Evolutionary conservation across 129 eudicot genomes (phyloP).

Genomic region (Pseudognaphalium luteoalbum): DNA sequence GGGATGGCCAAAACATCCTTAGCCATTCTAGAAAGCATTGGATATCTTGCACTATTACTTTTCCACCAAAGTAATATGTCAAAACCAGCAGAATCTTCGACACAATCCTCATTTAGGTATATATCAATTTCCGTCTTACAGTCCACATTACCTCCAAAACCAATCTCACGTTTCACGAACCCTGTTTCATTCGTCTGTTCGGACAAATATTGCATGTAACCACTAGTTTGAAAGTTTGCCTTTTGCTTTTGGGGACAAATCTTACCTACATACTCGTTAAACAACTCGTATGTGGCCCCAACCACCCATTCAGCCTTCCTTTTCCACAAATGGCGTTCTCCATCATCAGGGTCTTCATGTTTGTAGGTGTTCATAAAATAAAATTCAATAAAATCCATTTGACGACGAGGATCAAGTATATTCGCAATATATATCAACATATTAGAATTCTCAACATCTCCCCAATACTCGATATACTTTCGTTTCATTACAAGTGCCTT

Average conservation of each 20-base stretch:
- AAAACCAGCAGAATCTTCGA: not conserved
- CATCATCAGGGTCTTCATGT: constrained; percentile 19
- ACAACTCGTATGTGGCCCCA: constrained; percentile 1
- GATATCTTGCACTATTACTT: not conserved
- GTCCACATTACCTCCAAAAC: too few relatives aligned
- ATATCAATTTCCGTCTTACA: too few relatives aligned
- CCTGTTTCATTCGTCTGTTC: too few relatives aligned
- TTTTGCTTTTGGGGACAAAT: too few relatives aligned
- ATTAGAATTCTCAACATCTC: constrained; percentile 23
- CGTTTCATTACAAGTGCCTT: not conserved
- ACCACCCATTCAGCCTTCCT: constrained; percentile 12
- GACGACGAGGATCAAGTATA: constrained; percentile 17
- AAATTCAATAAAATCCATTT: not conserved
- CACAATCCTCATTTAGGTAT: too few relatives aligned
- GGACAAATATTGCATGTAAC: too few relatives aligned
- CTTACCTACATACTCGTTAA: not conserved
- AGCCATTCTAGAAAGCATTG: constrained; percentile 23
- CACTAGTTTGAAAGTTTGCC: too few relatives aligned
- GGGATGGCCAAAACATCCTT: constrained; percentile 22
- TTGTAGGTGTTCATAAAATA: constrained; percentile 16
- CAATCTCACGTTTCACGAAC: too few relatives aligned
- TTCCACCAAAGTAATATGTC: constrained; percentile 23
- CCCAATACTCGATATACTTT: not conserved
- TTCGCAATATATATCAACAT: constrained; percentile 13
- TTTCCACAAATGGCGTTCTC: constrained; percentile 6